Base-by-base conservation (phyloP, 2,329 filamentous ascomycete genomes). In the Cytospora chrysosperma region DNA sequence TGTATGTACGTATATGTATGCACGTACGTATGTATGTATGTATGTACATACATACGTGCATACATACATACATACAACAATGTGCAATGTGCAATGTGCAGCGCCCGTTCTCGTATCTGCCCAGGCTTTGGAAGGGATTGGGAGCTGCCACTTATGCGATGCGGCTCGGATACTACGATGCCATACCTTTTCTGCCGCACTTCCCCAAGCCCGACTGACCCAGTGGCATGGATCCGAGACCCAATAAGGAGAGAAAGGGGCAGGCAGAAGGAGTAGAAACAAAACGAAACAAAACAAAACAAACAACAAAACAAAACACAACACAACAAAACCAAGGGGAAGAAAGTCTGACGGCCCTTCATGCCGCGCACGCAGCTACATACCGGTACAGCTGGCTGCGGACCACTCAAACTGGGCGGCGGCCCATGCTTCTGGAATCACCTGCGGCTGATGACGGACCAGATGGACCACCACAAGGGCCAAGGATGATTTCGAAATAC, bases 171-270 rank as follows among this genome's bases (percentile, higher is more conserved):
- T 54, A 47, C 58, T 49, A 27, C 30, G 12, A 21, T 49, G 59
- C 27, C 59, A 54, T 17, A 28, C 50, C 51, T 54, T 47, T 50
- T 47, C 58, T 47, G 53, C 53, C 53, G 58, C 58, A 58, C 54
- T 28, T 24, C 56, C 56, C 50, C 55, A 53, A 58, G 61, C 64
- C 61, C 64, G 61, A 63, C 54, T 53, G 61, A 64, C 61, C 64
- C 64, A 63, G 58, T 53, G 54, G 64, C 54, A 55, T 66, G 64
- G 64, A 66, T 61, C 64, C 61, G 64, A 59, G 49, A 54, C 27
- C 57, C 55, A 65, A 47, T 51, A 19, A 40, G 28, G 28, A 37
- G 61, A 28, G n/a, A 47, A 43, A 37, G 34, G 43, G 24, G 62
- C 59, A 55, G 56, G 10, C 43, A 32, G 27, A 26, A 26, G 40